These are phyloP conservation scores for Amaranthus hypochondriacus DNA, from an alignment of 148 eudicot genomes.

Conservation along the genomic window DNA sequence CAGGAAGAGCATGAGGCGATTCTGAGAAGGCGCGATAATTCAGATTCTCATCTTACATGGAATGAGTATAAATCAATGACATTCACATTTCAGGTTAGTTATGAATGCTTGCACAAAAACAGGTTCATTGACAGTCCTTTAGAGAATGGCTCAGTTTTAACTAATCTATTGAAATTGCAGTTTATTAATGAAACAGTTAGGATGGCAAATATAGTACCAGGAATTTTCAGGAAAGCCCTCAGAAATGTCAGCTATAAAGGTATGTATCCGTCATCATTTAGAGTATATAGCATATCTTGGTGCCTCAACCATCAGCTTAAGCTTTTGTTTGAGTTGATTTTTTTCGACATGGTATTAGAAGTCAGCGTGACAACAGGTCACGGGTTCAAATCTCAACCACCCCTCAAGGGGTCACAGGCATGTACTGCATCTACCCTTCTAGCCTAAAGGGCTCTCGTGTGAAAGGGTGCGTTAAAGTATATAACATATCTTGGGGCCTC, in stretches of 20 bases:
- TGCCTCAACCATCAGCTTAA: no score
- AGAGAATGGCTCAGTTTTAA: background rate
- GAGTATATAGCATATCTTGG: no score
- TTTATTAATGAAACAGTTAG: constrained; percentile 89
- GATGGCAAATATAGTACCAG: constrained; percentile 88
- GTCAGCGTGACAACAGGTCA: no score
- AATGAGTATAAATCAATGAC: constrained; percentile 85
- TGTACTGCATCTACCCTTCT: no score
- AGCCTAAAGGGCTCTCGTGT: no score
- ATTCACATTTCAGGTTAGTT: constrained; percentile 80
- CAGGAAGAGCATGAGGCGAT: constrained; percentile 93
- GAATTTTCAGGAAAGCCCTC: constrained; percentile 77
- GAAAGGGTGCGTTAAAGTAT: no score
- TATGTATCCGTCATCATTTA: constrained; percentile 21
- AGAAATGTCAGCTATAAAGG: constrained; percentile 64
- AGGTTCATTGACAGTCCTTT: background rate
- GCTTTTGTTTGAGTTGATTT: no score
- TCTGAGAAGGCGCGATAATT: constrained; percentile 47
- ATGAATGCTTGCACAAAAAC: background rate
- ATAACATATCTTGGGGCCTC: no score
- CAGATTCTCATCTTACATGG: constrained; percentile 68
- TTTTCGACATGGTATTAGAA: no score
- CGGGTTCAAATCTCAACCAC: no score
- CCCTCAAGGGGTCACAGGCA: no score
- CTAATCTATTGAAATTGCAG: constrained; percentile 38